Evolutionary conservation across 495 filamentous ascomycete genomes (phyloP), one percentile per base, ranked within the genome.

Genomic region (Podospora appendiculata): DNA sequence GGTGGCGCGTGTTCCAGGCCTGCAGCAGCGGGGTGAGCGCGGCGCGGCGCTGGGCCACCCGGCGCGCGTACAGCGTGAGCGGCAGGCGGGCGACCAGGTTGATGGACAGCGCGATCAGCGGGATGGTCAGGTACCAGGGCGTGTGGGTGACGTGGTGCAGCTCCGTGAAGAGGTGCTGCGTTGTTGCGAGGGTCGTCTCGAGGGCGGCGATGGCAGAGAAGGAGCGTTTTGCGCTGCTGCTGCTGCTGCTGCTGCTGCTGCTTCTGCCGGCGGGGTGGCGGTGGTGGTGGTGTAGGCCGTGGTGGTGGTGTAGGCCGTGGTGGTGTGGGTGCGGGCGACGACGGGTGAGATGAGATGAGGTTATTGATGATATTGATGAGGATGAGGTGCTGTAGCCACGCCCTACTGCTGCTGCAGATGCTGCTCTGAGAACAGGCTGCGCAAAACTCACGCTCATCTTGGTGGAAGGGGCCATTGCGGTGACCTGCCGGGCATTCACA

Each of bases 71-170:
- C 40, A 82, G 56, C 16, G 76, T 67, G 3, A 86, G 53, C 0
- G 87, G 87, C 4, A 84, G 59, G 41, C 82, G 79, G 57, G 85
- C 61, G 34, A 71, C 47, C 33, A 76, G 70, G 50, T 83, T 83
- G 45, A 92, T 69, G 44, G 79, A 38, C 3, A 89, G 48, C 1
- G 88, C 86, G 1, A 86, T 74, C 49, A 87, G 71, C 0, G 90
- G 89, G 48, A 95, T 79, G 25, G 81, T 77, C 8, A 79, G 58
- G 45, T 66, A 81, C 89, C 89, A 95, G 54, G 89, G 79, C 3
- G 86, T 75, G 43, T 73, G 70, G 25, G 78, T 79, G 57, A 70
- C 12, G 33, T 61, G 58, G 63, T 93, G 89, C 3, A 91, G 58
- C 41, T 67, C 58, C n/a, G 82, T 69, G 46, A 93, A 70, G 41